Conservation (phyloP, 202 grass and related monocot species). For the Bolboschoenoplectus hybrid region DNA sequence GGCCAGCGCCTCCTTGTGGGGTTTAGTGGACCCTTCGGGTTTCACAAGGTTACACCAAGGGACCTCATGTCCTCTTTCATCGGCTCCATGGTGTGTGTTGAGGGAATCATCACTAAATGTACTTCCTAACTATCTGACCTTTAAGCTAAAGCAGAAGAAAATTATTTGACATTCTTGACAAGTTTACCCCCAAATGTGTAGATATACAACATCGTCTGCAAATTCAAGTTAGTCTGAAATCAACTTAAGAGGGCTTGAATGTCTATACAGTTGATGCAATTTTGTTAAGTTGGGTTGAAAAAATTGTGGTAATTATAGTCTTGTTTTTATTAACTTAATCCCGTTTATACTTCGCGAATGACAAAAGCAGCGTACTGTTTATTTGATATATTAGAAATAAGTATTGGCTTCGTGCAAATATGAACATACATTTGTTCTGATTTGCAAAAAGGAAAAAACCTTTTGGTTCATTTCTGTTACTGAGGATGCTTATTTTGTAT, state of each 20-base stretch:
- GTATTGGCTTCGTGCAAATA: not conserved
- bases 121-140: conserved; percentile 26
- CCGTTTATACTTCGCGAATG: not conserved
- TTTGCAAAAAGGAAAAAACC: conserved; percentile 10
- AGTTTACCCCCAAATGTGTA: not conserved
- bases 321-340: not conserved
- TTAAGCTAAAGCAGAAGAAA: not conserved
- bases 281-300: not conserved
- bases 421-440: not conserved
- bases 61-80: conserved; percentile 99
- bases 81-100: conserved; percentile 94
- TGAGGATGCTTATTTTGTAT: not conserved
- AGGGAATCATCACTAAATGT: conserved; percentile 99
- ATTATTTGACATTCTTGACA: not conserved
- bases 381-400: not conserved
- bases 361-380: not conserved
- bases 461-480: not conserved
- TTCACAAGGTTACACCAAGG: conserved; percentile 91
- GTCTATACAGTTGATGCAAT: not conserved
- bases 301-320: not conserved
- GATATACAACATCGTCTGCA: too few relatives aligned
- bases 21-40: conserved; percentile 87
- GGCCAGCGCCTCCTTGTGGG: conserved; percentile 81
- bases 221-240: not conserved
- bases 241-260: not conserved